Evolutionary conservation across 2,329 filamentous ascomycete genomes (phyloP).

Genomic region (Simplicillium aogashimaense): DNA sequence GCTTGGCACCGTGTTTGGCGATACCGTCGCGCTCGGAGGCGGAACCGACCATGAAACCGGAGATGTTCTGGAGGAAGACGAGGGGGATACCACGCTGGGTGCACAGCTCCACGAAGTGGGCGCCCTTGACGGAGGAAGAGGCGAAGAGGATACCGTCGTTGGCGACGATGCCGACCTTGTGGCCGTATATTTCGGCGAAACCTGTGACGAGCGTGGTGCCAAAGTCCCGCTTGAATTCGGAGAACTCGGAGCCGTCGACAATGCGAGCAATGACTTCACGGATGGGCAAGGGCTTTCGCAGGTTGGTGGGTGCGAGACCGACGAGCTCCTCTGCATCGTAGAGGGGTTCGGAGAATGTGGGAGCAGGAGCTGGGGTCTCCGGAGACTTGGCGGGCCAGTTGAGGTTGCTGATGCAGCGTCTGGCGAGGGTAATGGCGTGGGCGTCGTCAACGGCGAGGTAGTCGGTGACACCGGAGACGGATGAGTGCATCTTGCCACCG

Average conservation of each 20-base stretch:
- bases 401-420: constrained; percentile 76
- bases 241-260: constrained; percentile 81
- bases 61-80: constrained; percentile 93
- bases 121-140: constrained; percentile 80
- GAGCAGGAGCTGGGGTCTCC: constrained; percentile 23
- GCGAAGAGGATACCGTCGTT: constrained; percentile 96
- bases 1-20: constrained; percentile 94
- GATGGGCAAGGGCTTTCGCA: constrained; percentile 74
- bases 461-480: constrained; percentile 86
- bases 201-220: constrained; percentile 84
- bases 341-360: constrained; percentile 61
- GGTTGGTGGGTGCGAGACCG: constrained; percentile 83
- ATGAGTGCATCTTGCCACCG: constrained; percentile 80
- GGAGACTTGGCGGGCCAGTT: constrained; percentile 62
- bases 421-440: constrained; percentile 77
- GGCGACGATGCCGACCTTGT: constrained; percentile 84
- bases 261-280: constrained; percentile 89
- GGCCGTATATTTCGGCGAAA: constrained; percentile 82
- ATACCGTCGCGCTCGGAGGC: constrained; percentile 92
- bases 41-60: constrained; percentile 94
- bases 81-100: constrained; percentile 81
- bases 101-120: constrained; percentile 95
- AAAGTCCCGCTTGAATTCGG: constrained; percentile 91
- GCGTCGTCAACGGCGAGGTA: constrained; percentile 92
- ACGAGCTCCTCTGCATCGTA: constrained; percentile 71